A percentile compares a stretch with the other conserved stretches of the same genome.
These are phyloP conservation scores for Teratosphaeria nubilosa DNA, from an alignment of 2,329 filamentous ascomycete species.

Conservation along the genomic window DNA sequence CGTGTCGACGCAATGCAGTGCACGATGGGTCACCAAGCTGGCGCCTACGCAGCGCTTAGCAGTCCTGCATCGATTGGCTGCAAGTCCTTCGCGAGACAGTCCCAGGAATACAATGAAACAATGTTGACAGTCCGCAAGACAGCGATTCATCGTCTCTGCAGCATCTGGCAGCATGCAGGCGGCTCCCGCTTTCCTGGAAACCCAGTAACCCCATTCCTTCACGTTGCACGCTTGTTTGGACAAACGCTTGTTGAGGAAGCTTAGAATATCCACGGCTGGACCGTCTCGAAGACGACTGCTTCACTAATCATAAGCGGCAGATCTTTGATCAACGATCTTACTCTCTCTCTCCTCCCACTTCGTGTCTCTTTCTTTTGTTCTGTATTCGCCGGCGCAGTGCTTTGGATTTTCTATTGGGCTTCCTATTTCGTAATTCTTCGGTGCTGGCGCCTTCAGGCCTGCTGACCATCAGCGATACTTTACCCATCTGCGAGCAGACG, in stretches of 20 bases:
- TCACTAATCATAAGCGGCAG: background rate
- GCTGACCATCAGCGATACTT: background rate
- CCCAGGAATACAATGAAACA: slow-evolving; percentile 3
- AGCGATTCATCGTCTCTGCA: background rate
- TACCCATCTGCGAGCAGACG: background rate
- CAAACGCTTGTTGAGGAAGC: background rate
- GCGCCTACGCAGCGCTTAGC: background rate
- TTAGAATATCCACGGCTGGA: background rate
- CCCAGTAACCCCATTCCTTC: background rate
- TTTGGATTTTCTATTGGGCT: background rate
- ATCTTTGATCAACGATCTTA: background rate
- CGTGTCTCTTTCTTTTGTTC: slow-evolving; percentile 1
- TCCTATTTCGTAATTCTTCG: background rate
- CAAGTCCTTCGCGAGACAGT: background rate
- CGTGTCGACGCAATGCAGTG: background rate
- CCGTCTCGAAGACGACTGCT: background rate
- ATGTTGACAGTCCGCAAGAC: background rate
- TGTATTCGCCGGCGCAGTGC: background rate
- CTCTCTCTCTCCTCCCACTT: background rate
- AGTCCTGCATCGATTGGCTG: slow-evolving; percentile 1
- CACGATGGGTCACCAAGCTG: background rate
- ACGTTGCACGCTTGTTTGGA: background rate
- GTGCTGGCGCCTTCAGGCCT: background rate
- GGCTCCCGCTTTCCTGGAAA: background rate
- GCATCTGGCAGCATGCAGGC: background rate